Percentiles rank a stretch among this genome's conserved stretches.
Evolutionary conservation across 805 yeast genomes (phyloP).

Genomic region (Saccharomycopsis sp.): DNA sequence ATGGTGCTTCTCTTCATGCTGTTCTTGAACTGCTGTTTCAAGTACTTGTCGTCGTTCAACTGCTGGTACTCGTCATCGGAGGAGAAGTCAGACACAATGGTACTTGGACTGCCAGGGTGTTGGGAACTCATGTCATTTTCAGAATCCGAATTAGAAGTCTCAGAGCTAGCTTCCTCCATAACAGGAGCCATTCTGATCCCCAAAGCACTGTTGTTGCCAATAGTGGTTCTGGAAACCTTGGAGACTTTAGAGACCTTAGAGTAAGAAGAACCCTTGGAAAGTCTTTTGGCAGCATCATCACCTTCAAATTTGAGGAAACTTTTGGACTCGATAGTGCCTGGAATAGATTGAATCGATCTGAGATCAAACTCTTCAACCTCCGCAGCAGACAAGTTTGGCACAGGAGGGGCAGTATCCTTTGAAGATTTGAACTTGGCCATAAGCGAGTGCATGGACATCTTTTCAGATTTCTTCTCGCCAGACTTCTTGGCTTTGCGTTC

Average conservation of each 20-base stretch:
- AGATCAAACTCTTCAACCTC: conserved; percentile 7
- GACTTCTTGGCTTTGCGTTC: conserved; percentile 3
- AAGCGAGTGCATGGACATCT: too few relatives aligned
- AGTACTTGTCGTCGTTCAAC: conserved; percentile 8
- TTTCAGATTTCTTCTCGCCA: conserved; percentile 9
- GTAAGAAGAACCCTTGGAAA: too few relatives aligned
- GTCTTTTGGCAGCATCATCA: background rate
- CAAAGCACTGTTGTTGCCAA: conserved; percentile 14
- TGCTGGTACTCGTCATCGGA: conserved; percentile 8
- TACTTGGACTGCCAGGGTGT: conserved; percentile 7
- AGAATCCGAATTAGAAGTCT: conserved; percentile 6
- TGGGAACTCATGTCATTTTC: conserved; percentile 12
- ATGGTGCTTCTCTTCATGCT: conserved; percentile 14
- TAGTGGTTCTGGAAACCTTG: conserved; percentile 5
- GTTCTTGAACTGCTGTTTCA: conserved; percentile 9
- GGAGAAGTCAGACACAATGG: conserved; percentile 12
- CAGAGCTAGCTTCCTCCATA: background rate
- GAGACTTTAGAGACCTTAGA: background rate
- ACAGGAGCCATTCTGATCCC: conserved; percentile 17
- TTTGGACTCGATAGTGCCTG: conserved; percentile 18
- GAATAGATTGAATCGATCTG: conserved; percentile 13
- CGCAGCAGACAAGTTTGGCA: background rate
- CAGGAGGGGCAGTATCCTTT: conserved; percentile 1
- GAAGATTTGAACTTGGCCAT: too few relatives aligned
- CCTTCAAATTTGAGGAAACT: conserved; percentile 10